Evolutionary conservation across 2,329 filamentous ascomycete genomes (phyloP), one percentile per base, ranked within the genome.

Genomic region (Curvularia hawaiiensis): DNA sequence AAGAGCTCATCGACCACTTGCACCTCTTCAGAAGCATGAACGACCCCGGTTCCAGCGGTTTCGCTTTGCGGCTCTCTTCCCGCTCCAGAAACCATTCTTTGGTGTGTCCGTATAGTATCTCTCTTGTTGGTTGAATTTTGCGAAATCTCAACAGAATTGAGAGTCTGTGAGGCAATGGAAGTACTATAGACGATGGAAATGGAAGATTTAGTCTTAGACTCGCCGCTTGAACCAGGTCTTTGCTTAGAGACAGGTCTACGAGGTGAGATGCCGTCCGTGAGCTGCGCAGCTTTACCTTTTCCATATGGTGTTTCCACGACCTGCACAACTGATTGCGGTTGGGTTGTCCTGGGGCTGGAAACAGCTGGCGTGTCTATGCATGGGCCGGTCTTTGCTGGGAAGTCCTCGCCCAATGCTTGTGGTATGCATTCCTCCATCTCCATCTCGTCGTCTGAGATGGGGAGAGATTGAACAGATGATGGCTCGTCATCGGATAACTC

Each of bases 281-380:
- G 59, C 16, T 41, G 31, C 20, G 46, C 45, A 33, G 39, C 39
- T 35, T 64, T 71, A 30, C 55, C 40, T 54, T 70, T 71, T 2
- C 54, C 24, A 43, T 68, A 60, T 2, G 71, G 72, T 1, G 73
- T 76, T 45, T 75, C 70, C 35, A 69, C 66, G 0, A 75, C 72
- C 20, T 69, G 70, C 1, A 75, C 61, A 20, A 65, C 46, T 7
- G 65, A 52, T 4, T 50, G 54, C 22, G 52, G 41, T 0, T 44
- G 54, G 20, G 51, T 41, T 0, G 28, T 54, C 6, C 53, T 22
- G 20, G 52, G 43, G 9, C 3, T 41, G 33, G 33, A 33, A 18
- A n/a, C 20, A 18, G 33, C 22, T n/a, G 16, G 43, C 1, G 18
- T 43, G 2, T 26, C 12, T 3, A 39, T 26, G 22, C 10, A 24